Base-by-base conservation (phyloP, 139 green algal species). In the Tetraselmis chui region DNA sequence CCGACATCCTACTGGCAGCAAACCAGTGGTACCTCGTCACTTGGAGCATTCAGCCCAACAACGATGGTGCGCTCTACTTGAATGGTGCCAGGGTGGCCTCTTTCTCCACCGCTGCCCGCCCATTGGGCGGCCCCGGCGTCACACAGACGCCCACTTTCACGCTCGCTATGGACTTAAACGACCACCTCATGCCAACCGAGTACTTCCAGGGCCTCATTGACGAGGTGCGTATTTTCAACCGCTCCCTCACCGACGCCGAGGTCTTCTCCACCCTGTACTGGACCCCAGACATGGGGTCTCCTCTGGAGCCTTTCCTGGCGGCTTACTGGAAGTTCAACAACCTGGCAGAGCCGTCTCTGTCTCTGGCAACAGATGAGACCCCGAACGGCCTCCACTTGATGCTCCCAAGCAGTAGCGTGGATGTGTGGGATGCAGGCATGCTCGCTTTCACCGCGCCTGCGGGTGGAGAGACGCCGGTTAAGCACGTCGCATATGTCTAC, bases 111-210 rank as follows among this genome's bases (percentile, higher is more conserved):
- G 79, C 59, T 1, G 79, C 45, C 24, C 79, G 83, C 29, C 83
- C 83, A 22, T 18, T 67, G 5, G 45, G 45, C 45, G 45, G 45
- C 45, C 45, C 45, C 45, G 45, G 45, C 45, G 45, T 67, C 45
- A 18, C 45, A 18, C 45, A 86, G 26, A 80, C 78, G 2, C 23
- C 74, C n/a, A 83, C 59, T 59, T 83, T 83, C 59, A 28, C 32
- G 30, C 84, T 86, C 59, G 83, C 78, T 29, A 86, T 86, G 83
- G 79, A 83, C 78, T 59, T 86, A 2, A 80, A 86, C 75, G 83
- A 86, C 77, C 59, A 80, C 26, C 29, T 76, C 59, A 81, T 81
- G n/a, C 83, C 83, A 23, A 59, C 31, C 22, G 83, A 86, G 78
- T 86, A 77, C 83, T 83, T 86, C 31, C 59, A 29, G 25, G 83